phyloP scores from a whole-genome alignment of 306 rosid genomes.

The Mimosa pudica region DNA sequence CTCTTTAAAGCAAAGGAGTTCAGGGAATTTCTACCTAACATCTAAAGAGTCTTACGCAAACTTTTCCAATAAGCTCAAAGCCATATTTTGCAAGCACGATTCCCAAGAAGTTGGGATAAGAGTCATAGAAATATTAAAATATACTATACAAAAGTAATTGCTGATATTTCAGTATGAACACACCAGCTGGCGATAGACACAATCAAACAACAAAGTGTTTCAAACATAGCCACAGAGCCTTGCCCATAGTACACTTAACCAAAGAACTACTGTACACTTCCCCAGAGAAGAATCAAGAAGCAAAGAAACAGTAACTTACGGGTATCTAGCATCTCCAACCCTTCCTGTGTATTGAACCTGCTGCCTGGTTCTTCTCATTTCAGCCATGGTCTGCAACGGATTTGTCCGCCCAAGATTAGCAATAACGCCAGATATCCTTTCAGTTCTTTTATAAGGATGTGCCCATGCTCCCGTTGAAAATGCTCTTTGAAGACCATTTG shows the following conservation, averaged over 20 bases:
- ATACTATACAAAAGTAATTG: neutral
- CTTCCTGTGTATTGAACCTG: conserved; percentile 92
- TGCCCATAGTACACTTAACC: conserved; percentile 4
- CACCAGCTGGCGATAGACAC: neutral
- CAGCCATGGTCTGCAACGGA: conserved; percentile 87
- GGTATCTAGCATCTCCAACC: conserved; percentile 98
- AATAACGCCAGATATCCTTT: conserved; percentile 92
- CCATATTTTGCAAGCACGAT: neutral
- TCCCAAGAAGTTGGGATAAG: neutral
- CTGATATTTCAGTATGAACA: conserved; percentile 8
- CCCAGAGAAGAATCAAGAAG: neutral
- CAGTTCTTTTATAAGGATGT: conserved; percentile 84
- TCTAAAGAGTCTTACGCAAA: neutral
- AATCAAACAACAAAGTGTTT: neutral
- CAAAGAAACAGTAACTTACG: conserved; percentile 61
- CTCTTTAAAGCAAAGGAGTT: conserved; percentile 2
- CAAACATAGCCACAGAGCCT: neutral
- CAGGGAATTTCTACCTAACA: neutral
- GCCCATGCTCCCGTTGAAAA: conserved; percentile 98
- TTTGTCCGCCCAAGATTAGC: conserved; percentile 87
- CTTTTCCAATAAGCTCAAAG: neutral
- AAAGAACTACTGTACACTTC: conserved; percentile 2
- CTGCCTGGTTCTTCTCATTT: conserved; percentile 91
- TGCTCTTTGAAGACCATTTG: conserved; percentile 93
- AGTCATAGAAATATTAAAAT: neutral